Base-by-base conservation (phyloP, 371 early-diverging fungal genomes). In the Capillidium rhysosporum region DNA sequence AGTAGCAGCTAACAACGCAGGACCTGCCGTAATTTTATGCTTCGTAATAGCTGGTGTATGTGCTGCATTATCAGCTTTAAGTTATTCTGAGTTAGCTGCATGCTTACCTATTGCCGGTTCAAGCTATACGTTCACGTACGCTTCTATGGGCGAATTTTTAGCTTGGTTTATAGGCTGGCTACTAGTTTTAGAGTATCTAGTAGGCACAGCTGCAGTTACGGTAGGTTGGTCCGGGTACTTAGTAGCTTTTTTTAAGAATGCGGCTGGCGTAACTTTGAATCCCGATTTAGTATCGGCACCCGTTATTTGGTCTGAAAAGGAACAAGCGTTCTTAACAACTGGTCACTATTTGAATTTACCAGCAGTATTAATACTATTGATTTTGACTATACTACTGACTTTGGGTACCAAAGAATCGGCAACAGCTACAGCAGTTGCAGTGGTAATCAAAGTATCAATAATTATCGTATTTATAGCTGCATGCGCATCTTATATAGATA, bases 81-180 rank as follows among this genome's bases (percentile, higher is more conserved):
- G 79, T 48, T 86, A 86, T 58, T 75, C 84, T 23, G 89, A 88
- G 64, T 65, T 86, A 67, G 78, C 87, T 0, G 75, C 82, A 16
- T 79, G 80, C 79, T 79, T 88, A 39, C 89, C 89, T 1, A 76
- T 85, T 10, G 70, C 85, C 20, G 88, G 88, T n/a, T 85, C 86
- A 0, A 80, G 85, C 9, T 88, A 84, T 58, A 80, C 87, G 0
- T 86, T 81, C 55, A 72, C 82, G 5, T 86, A 86, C 54, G 83
- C 86, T 1, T 82, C 85, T 0, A 69, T 86, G 66, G 89, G 89
- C 23, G 87, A 88, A 67, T 66, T 85, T 46, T 60, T 83, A n/a
- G 86, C 75, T 1, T 88, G 84, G 85, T 73, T 76, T 28, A 76
- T 88, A 56, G 87, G 87, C 21, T 88, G 88, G 87, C 77, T 84